Conservation (phyloP, 352 stramenopile genomes). For the Pythium grandisporangium region DNA sequence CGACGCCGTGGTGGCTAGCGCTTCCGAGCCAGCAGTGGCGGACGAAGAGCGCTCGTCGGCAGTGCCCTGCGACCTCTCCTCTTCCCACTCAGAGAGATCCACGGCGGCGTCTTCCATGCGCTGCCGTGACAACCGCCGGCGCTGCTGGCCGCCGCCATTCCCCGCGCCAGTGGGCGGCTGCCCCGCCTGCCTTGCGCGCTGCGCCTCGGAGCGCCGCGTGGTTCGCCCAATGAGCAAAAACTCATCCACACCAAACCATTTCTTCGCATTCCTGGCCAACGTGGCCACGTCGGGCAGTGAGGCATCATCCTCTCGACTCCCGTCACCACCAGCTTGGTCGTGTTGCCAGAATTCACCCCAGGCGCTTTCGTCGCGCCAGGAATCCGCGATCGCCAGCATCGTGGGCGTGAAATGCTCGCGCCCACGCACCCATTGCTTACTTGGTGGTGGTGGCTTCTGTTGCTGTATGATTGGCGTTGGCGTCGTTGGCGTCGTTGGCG, state of each 20-base stretch:
- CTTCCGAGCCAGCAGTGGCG: too few species aligned
- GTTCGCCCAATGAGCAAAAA: conserved; percentile 51
- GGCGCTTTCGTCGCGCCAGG: conserved; percentile 32
- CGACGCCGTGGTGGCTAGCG: too few species aligned
- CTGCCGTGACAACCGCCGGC: too few species aligned
- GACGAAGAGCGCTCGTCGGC: neutral
- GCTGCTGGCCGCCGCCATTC: too few species aligned
- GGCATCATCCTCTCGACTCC: neutral
- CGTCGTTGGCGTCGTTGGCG: neutral
- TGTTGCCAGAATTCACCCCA: neutral
- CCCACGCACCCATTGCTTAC: conserved; percentile 47
- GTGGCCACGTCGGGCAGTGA: conserved; percentile 17
- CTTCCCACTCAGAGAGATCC: too few species aligned
- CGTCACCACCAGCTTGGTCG: neutral
- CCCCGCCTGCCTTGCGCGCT: conserved; percentile 6
- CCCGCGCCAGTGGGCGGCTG: conserved; percentile 5
- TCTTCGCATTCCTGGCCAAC: conserved; percentile 30
- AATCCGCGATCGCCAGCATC: conserved; percentile 61
- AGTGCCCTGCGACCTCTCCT: too few species aligned
- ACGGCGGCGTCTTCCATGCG: too few species aligned
- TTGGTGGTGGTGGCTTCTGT: too few species aligned
- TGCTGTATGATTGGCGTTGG: too few species aligned
- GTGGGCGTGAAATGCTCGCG: conserved; percentile 75
- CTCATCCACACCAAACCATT: conserved; percentile 67
- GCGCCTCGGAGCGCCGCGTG: conserved; percentile 12